Base-by-base conservation (phyloP, 208 protist genomes). In the Crithidia expoeki region DNA sequence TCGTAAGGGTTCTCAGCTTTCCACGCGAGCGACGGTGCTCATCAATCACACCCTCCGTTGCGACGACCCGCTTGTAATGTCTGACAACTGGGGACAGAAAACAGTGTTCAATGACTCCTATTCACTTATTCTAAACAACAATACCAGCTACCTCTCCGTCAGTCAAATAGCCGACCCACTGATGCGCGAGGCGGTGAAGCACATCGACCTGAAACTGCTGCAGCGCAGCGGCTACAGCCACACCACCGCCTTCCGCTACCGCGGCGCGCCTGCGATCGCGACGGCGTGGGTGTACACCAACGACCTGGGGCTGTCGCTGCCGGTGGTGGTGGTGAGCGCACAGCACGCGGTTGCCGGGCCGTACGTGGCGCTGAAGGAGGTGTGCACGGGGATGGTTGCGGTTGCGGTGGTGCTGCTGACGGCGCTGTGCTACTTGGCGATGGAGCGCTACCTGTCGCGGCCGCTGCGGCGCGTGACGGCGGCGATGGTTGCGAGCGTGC, bases 91-190 rank as follows among this genome's bases (percentile, higher is more conserved):
- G 74, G 59, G 61, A 2, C 62, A 79, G 65, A 17, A 7, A 19
- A 50, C 50, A 0, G 55, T 66, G 16, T n/a, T n/a, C n/a, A 46
- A 56, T 10, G 25, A 52, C 49, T 2, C 33, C 6, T 44, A 44
- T 14, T 17, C 10, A 7, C n/a, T n/a, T n/a, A 44, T 44, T 14
- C 38, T 44, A 7, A 14, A 14, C 7, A 14, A 44, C 10, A 17
- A 7, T 17, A 23, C 64, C 0, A 44, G 27, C 23, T 81, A 72
- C 47, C 49, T 79, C 27, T 19, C 30, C 12, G 40, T 57, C 2
- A 78, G 72, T 36, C 44, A 81, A n/a, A 47, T 82, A 16, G 30
- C 23, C 40, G 60, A 82, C 66, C 76, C 80, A 1, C 59, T 85
- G 40, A 80, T 85, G 80, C 57, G 67, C 4, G 53, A 56, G 19